A percentile compares a stretch with the other conserved stretches of the same genome.
Conservation (phyloP, 257 asterid species). For the Solanum clarkiae region DNA sequence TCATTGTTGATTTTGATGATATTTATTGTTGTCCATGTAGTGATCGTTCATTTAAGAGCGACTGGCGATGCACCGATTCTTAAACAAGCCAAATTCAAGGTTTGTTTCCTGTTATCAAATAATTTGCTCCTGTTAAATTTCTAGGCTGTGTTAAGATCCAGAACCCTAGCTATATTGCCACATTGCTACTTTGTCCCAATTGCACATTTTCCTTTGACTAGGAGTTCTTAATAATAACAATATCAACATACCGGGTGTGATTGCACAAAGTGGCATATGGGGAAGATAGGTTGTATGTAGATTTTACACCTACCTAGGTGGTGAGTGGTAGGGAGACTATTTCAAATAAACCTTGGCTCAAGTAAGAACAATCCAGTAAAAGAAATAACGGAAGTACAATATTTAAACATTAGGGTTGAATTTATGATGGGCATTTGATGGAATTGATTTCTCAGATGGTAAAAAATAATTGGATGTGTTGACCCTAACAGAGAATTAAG, state of each 20-base stretch:
- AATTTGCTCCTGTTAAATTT: neutral
- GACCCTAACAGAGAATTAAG: neutral
- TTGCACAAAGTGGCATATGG: neutral
- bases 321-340: neutral
- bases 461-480: neutral
- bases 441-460: no score
- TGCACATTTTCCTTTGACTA: neutral
- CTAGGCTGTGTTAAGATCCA: neutral
- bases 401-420: neutral
- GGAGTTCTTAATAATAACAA: neutral
- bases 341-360: neutral
- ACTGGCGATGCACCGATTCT: slow-evolving; percentile 97
- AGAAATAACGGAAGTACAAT: neutral
- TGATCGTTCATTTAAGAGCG: slow-evolving; percentile 86
- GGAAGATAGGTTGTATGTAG: neutral
- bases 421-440: neutral
- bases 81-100: slow-evolving; percentile 95
- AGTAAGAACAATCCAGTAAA: neutral
- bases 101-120: neutral
- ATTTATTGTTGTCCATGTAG: slow-evolving; percentile 21
- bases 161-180: neutral
- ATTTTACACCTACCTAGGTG: no score
- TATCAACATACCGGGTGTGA: no score
- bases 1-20: neutral
- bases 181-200: neutral